Base-by-base conservation (phyloP, 1,139 yeast species). In the Geotrichum australiense region DNA sequence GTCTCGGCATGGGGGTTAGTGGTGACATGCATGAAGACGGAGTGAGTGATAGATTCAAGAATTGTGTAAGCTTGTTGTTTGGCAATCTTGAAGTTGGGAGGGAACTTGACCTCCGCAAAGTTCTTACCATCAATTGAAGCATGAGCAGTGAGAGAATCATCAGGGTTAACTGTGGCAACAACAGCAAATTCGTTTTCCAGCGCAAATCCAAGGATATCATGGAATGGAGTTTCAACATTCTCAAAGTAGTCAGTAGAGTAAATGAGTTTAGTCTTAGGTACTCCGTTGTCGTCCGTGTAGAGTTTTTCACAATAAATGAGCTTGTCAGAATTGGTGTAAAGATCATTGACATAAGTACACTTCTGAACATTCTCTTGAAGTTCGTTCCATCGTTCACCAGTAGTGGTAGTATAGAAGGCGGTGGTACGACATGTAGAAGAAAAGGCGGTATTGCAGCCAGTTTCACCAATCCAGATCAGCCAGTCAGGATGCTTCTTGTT, bases 21-120 rank as follows among this genome's bases (percentile, higher is more conserved):
- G 0, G 96, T 83, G 5, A 87, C 83, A 59, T 87, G 96, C 65
- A 91, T 61, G 61, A 89, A 82, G 5, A 91, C 69, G 0, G 95
- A 76, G 27, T 82, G 77, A 0, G 89, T 73, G 28, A 73, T 73
- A 0, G 94, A 78, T 34, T 86, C 93, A 41, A 91, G 68, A 19
- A 91, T 73, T 0, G 97, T 87, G 59, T 85, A 89, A 0, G 96
- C 94, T 51, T 80, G 83, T 52, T 80, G 82, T 28, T 70, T 68
- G 37, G 73, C 74, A 16, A 80, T 76, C 23, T 70, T 63, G 52
- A 82, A 69, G 55, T 82, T 78, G 26, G 70, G 68, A 1, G 98
- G 98, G 62, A 87, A 81, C 43, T 73, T 70, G 0, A 94, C 94
- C 45, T 74, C 79, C 0, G 95, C 94, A 68, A 80, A 91, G 1